Base-by-base conservation (phyloP, 352 stramenopile genomes). In the Peronosclerospora sorghi region DNA sequence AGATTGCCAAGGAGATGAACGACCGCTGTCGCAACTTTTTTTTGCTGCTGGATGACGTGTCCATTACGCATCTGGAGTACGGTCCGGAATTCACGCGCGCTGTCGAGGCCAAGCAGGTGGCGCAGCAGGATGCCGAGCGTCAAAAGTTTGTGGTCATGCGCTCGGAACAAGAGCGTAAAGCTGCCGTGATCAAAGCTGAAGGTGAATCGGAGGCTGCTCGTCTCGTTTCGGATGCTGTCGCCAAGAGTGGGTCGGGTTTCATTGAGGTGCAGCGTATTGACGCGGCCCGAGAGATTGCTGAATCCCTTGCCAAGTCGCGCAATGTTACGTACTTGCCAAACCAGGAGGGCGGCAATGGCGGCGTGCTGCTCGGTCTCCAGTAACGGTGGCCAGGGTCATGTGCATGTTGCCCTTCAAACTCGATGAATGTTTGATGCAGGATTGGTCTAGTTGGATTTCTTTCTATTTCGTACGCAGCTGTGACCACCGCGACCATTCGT, bases 211-310 rank as follows among this genome's bases (percentile, higher is more conserved):
- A 99, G 60, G 94, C 95, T 39, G 97, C 97, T 41, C 78, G 78
- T 41, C 87, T 99, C 18, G 98, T 99, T 47, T 98, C 94, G 8
- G 83, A 98, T 38, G 95, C 97, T 37, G 92, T 99, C 51, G 79
- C 96, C 65, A 96, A 97, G 76, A 97, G 86, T 50, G 96, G 97
- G 38, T 87, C 82, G 41, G 97, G 94, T 35, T 97, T 99, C 65
- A 98, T 99, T 50, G 96, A 99, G 66, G 95, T 99, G 45, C 90
- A 97, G 64, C 91, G 96, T 62, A 99, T 99, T 54, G 96, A 99
- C 66, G 96, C 97, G 10, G 96, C 97, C n/a, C 97, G 96, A 54
- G 96, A 99, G 65, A 98, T 99, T 63, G 97, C 97, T 4, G 85
- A 90, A 68, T 98, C 96, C 29, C 77, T 99, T 21, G 89, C 96